phyloP scores from a whole-genome alignment of 495 filamentous ascomycete species.

The Tuber brumale region DNA sequence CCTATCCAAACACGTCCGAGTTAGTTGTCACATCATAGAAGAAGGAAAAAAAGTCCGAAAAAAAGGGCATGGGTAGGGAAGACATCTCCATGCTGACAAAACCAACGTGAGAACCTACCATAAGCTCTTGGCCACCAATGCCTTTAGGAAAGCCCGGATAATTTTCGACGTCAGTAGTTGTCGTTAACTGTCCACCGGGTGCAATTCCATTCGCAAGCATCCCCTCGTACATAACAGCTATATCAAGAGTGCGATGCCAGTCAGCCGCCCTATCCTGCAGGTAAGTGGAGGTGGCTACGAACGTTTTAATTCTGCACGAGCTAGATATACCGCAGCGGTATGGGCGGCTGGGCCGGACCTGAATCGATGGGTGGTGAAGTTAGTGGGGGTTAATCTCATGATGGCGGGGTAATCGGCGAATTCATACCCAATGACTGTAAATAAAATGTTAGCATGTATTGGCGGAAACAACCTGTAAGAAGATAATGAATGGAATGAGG shows the following conservation, averaged over 20 bases:
- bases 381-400: constrained; percentile 43
- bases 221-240: constrained; percentile 89
- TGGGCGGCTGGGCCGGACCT: constrained; percentile 96
- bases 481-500: neutral
- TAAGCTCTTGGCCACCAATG: constrained; percentile 76
- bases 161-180: constrained; percentile 97
- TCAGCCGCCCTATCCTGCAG: constrained; percentile 6
- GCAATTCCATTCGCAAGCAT: constrained; percentile 97
- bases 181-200: constrained; percentile 91
- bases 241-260: constrained; percentile 12
- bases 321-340: constrained; percentile 92
- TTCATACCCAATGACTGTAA: constrained; percentile 42
- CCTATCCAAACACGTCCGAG: constrained; percentile 45
- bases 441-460: constrained; percentile 14
- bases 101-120: constrained; percentile 50
- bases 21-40: neutral
- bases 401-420: constrained; percentile 29
- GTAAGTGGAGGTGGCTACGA: constrained; percentile 18
- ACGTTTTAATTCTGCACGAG: constrained; percentile 82
- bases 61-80: neutral
- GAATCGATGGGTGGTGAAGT: constrained; percentile 44
- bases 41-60: neutral
- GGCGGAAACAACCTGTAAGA: neutral
- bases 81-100: neutral
- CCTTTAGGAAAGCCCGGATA: constrained; percentile 88